Conservation (phyloP, 2,329 filamentous ascomycete species). For the Colletotrichum sp. region DNA sequence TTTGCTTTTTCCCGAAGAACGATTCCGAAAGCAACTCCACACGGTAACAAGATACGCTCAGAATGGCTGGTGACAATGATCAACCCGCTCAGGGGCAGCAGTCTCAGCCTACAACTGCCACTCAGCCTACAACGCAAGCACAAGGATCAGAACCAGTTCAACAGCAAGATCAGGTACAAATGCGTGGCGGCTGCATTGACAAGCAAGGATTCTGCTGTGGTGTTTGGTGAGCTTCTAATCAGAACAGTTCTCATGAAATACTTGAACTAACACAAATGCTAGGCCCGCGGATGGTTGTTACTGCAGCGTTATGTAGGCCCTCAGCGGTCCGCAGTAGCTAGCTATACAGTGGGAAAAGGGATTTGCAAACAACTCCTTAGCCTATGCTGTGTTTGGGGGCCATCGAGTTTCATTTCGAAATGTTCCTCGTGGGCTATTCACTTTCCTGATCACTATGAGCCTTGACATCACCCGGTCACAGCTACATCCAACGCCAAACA, state of each 20-base stretch:
- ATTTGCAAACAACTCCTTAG: accelerated
- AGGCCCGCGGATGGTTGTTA: background rate
- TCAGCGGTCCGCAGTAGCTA: background rate
- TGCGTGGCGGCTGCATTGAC: background rate
- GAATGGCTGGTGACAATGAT: background rate
- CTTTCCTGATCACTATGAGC: accelerated
- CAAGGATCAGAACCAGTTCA: background rate
- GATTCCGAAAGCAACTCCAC: accelerated
- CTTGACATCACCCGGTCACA: background rate
- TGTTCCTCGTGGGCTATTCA: accelerated
- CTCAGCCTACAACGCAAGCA: background rate
- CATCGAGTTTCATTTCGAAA: background rate
- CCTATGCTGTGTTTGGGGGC: background rate
- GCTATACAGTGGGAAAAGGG: accelerated
- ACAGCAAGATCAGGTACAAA: background rate
- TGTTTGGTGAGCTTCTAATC: background rate
- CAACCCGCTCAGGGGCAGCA: background rate
- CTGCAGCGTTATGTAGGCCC: background rate
- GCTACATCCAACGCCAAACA: background rate
- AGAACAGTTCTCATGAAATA: accelerated
- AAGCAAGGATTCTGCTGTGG: background rate
- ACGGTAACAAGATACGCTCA: background rate
- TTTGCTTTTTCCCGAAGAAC: accelerated
- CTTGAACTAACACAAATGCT: background rate
- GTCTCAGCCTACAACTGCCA: accelerated